phyloP scores from a whole-genome alignment of 108 stramenopile genomes.

The Cyclotella baltica region DNA sequence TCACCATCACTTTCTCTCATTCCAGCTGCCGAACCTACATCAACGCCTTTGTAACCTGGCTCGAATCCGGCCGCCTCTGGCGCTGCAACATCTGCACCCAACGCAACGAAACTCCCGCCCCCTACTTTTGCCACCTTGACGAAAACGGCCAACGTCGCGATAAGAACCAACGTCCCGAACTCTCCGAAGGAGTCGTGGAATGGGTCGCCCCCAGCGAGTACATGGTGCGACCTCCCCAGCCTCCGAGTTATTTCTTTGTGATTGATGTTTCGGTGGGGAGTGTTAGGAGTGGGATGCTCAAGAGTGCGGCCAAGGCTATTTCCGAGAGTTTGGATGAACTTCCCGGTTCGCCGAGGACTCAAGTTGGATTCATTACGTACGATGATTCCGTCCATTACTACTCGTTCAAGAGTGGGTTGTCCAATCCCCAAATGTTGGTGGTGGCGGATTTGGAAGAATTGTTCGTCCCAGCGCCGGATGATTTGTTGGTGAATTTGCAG shows the following conservation, averaged over 20 bases:
- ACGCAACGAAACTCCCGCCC: conserved; percentile 89
- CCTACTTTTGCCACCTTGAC: conserved; percentile 97
- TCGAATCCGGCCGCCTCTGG: conserved; percentile 96
- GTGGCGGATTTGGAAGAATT: conserved; percentile 94
- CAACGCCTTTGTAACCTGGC: conserved; percentile 98
- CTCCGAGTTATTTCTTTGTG: conserved; percentile 97
- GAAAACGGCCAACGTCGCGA: conserved; percentile 90
- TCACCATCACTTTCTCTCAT: not conserved
- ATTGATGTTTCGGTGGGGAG: conserved; percentile 94
- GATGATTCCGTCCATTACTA: conserved; percentile 97
- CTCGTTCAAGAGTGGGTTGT: conserved; percentile 84
- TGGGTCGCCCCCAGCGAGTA: conserved; percentile 96
- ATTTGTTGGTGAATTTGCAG: conserved; percentile 94
- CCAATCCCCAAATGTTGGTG: conserved; percentile 94
- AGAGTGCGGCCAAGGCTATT: conserved; percentile 85
- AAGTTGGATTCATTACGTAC: conserved; percentile 95
- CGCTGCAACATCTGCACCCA: conserved; percentile 97
- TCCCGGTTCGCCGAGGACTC: conserved; percentile 88
- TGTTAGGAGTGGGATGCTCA: conserved; percentile 88
- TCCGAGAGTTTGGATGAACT: conserved; percentile 85
- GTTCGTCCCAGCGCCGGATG: conserved; percentile 95
- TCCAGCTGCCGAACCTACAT: conserved; percentile 96
- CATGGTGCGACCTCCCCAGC: conserved; percentile 99
- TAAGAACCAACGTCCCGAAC: conserved; percentile 90
- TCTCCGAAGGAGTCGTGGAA: conserved; percentile 89